Conservation (phyloP, 1,284 basidiomycete species). For the Coriolopsis trogii region DNA sequence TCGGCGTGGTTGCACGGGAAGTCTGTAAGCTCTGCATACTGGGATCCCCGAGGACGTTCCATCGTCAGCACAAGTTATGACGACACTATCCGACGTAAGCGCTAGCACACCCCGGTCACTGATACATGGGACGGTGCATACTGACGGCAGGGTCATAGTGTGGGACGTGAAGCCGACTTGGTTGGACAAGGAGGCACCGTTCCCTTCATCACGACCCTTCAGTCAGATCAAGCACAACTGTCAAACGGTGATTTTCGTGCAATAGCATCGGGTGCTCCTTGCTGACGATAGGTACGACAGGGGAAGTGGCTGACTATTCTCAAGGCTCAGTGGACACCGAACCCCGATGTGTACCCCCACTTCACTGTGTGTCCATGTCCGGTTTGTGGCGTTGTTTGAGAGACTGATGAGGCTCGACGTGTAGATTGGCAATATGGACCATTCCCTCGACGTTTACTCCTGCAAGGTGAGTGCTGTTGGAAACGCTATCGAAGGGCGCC, state of each 20-base stretch:
- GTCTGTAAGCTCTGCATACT: constrained; percentile 79
- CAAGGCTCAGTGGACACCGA: constrained; percentile 74
- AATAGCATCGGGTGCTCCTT: not conserved
- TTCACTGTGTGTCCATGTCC: constrained; percentile 64
- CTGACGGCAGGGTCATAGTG: no score
- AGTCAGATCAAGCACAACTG: constrained; percentile 68
- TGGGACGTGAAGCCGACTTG: constrained; percentile 64
- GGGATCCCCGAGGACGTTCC: constrained; percentile 75
- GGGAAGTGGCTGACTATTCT: constrained; percentile 79
- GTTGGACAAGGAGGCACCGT: constrained; percentile 47
- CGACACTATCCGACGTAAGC: constrained; percentile 68
- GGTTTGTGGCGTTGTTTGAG: not conserved
- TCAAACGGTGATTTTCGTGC: constrained; percentile 63
- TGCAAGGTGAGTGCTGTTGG: constrained; percentile 51
- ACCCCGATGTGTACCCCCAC: constrained; percentile 77
- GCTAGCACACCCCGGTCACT: no score
- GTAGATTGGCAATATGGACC: constrained; percentile 77
- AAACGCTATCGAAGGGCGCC: not conserved
- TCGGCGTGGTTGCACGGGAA: constrained; percentile 71
- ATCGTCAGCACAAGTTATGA: constrained; percentile 84
- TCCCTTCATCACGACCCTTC: constrained; percentile 65
- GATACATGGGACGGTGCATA: no score
- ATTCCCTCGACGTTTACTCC: constrained; percentile 71
- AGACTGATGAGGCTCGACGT: not conserved
- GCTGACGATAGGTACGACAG: constrained; percentile 39